Evolutionary conservation across 1,284 basidiomycete genomes (phyloP), one percentile per base, ranked within the genome.

Genomic region (Ceratobasidium sp.): DNA sequence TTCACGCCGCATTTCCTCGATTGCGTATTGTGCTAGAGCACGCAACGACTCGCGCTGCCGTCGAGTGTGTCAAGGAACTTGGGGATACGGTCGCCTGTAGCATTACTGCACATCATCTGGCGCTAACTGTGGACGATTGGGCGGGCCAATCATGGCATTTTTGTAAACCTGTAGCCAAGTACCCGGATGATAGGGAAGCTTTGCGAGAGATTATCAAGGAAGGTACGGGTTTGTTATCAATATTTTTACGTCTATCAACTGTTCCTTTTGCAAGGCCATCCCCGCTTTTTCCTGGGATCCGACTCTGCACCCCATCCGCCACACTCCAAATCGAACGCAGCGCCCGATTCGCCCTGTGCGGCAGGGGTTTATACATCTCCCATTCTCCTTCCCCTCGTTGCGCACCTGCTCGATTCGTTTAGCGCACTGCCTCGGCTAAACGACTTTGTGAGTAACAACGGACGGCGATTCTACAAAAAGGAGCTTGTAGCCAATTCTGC

Each of bases 151-250:
- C 93, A 0, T 93, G 93, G 85, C 88, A 98, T 78, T 99, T 93
- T 79, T 99, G 97, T 85, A 99, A 99, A 80, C 97, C 97, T 0
- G 92, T 99, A 25, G 96, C 97, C 31, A 99, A 99, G 80, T 95
- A 88, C 76, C 96, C 96, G 3, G 90, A 92, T 73, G 97, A 99
- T 78, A 85, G 96, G 31, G 80, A 86, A 74, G 96, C 97, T 10
- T 81, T 99, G 67, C 87, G 89, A 68, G 86, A 92, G 25, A 88
- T 96, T 42, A 86, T 99, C 67, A 83, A 81, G 71, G 87, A 91
- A 81, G 93, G 92, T 92, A 68, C 43, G 27, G n/a, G 27, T 35
- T 27, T 49, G 10, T 35, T 13, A 32, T 13, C 32, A 6, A 15
- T 20, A 17, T 3, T 38, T 10, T 22, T 25, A 62, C 5, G 0